Percentiles rank a stretch among this genome's conserved stretches.
These are phyloP conservation scores for Populus hybrid DNA, from an alignment of 441 rosid species.

Conservation along the genomic window DNA sequence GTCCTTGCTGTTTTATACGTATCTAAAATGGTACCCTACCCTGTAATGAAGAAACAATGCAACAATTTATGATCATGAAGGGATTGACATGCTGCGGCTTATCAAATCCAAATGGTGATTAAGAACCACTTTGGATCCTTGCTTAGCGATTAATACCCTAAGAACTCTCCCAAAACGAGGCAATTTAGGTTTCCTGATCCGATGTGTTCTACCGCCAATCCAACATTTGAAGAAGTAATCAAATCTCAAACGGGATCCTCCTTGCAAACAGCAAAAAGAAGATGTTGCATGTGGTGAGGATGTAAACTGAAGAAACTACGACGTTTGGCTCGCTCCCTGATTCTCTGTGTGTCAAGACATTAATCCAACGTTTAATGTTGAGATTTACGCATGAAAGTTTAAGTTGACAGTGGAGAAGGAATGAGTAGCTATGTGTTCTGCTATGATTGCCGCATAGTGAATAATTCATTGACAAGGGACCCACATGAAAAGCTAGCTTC, in stretches of 20 bases:
- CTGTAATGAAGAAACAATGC: no score
- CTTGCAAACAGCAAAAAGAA: no score
- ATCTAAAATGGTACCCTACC: background rate
- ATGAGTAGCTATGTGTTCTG: slow-evolving; percentile 17
- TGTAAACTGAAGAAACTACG: background rate
- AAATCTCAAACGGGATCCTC: no score
- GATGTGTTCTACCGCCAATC: background rate
- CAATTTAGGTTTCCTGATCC: background rate
- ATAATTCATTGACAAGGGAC: slow-evolving; percentile 5
- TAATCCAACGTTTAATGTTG: background rate
- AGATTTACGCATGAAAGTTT: background rate
- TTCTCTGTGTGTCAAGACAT: background rate
- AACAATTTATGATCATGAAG: no score
- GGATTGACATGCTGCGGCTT: background rate
- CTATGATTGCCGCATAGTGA: slow-evolving; percentile 4
- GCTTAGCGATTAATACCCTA: background rate
- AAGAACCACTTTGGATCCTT: background rate
- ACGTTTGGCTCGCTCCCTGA: background rate
- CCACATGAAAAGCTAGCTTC: slow-evolving; percentile 5
- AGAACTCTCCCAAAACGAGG: background rate
- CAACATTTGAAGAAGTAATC: background rate
- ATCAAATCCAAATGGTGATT: background rate
- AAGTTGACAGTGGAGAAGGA: background rate
- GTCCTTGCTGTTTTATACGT: no score
- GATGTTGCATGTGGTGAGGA: no score